These are phyloP conservation scores for Bauhinia variegata DNA, from an alignment of 306 rosid species.

Conservation along the genomic window DNA sequence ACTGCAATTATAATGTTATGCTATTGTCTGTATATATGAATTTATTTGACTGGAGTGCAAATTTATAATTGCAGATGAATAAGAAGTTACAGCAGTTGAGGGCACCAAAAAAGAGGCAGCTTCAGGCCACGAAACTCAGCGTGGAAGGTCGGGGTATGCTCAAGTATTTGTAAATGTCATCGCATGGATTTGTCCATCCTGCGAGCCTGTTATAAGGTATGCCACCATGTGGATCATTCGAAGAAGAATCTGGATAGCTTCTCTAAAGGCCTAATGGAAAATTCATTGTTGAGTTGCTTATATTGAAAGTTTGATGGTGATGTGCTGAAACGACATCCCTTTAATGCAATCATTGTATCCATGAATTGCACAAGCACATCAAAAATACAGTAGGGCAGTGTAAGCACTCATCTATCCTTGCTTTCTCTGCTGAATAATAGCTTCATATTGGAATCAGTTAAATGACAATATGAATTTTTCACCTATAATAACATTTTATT, in stretches of 20 bases:
- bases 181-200: conserved; percentile 9
- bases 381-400: too few species aligned
- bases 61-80: conserved; percentile 71
- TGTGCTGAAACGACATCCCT: not conserved
- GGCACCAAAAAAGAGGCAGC: conserved; percentile 93
- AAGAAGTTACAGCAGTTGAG: conserved; percentile 94
- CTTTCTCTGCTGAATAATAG: too few species aligned
- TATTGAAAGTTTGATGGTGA: not conserved
- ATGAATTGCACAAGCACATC: not conserved
- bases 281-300: not conserved
- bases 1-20: not conserved
- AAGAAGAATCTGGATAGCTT: conserved; percentile 8
- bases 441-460: too few species aligned
- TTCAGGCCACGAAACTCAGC: conserved; percentile 92
- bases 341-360: not conserved
- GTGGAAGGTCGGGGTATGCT: conserved; percentile 98
- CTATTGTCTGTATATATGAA: not conserved
- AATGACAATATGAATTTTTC: too few species aligned
- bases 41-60: conserved; percentile 1
- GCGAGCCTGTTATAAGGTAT: conserved; percentile 1
- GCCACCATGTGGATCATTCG: conserved; percentile 1
- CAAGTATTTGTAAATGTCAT: conserved; percentile 62
- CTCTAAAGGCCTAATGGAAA: not conserved
- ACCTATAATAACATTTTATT: too few species aligned
- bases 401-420: too few species aligned